Evolutionary conservation across 1,139 yeast genomes (phyloP).

Genomic region (Nematodospora anomalae): DNA sequence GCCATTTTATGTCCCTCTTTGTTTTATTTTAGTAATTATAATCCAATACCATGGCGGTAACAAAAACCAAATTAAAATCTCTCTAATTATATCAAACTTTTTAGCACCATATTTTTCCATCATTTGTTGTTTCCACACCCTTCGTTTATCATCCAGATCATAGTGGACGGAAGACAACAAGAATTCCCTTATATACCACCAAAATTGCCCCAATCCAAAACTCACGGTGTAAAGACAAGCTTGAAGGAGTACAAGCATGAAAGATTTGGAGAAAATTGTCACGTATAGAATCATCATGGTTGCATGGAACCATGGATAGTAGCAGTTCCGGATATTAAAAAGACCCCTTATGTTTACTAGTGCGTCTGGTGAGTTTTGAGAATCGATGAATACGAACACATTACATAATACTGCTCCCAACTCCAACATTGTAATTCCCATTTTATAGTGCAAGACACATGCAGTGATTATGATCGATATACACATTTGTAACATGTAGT

Average conservation of each 20-base stretch:
- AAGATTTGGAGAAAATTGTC: too few species aligned
- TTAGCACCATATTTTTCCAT: slow-evolving; percentile 15
- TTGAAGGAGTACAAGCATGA: too few species aligned
- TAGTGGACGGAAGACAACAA: slow-evolving; percentile 21
- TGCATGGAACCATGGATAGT: slow-evolving; percentile 28
- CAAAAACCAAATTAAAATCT: slow-evolving; percentile 18
- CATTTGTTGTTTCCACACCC: slow-evolving; percentile 16
- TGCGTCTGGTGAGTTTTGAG: slow-evolving; percentile 29
- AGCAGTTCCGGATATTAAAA: slow-evolving; percentile 24
- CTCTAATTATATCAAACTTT: slow-evolving; percentile 16
- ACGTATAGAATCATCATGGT: slow-evolving; percentile 20
- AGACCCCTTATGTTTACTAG: slow-evolving; percentile 29
- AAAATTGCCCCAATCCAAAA: slow-evolving; percentile 32
- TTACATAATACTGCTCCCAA: slow-evolving; percentile 30
- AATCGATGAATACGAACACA: slow-evolving; percentile 29
- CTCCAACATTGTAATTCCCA: slow-evolving; percentile 15
- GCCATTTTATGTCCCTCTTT: slow-evolving; percentile 1
- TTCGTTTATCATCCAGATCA: slow-evolving; percentile 20
- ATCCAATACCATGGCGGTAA: slow-evolving; percentile 48
- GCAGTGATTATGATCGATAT: slow-evolving; percentile 22
- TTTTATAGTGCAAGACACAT: slow-evolving; percentile 19
- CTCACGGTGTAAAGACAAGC: slow-evolving; percentile 24
- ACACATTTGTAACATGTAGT: slow-evolving; percentile 29
- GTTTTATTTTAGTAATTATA: slow-evolving; percentile 16
- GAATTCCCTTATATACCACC: slow-evolving; percentile 39